phyloP scores from a whole-genome alignment of 73 alveolate genomes.

The Effrenium voratum region DNA sequence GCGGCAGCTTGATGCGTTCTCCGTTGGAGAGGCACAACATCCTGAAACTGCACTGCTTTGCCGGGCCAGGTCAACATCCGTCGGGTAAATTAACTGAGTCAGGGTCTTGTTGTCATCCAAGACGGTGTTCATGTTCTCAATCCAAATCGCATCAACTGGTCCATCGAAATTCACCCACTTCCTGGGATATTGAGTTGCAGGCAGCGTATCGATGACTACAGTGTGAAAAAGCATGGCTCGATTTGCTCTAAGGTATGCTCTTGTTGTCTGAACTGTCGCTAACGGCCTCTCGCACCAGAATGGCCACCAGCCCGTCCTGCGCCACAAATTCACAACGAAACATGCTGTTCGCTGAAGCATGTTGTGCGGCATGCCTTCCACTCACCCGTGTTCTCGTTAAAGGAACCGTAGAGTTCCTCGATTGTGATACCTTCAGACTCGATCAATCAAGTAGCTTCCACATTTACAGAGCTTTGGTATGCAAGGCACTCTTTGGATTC shows the following conservation, averaged over 20 bases:
- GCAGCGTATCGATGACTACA: neutral
- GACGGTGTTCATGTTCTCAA: conserved; percentile 99
- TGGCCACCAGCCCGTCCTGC: conserved; percentile 99
- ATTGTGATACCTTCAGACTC: conserved; percentile 96
- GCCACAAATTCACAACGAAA: neutral
- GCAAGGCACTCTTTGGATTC: conserved; percentile 98
- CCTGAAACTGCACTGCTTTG: neutral
- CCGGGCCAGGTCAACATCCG: neutral
- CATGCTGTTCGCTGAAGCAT: neutral
- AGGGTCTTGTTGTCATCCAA: conserved; percentile 99
- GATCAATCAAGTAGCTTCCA: conserved; percentile 95
- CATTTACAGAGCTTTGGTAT: conserved; percentile 99
- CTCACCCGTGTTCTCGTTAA: conserved; percentile 98
- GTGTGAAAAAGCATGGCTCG: neutral
- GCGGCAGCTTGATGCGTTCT: conserved; percentile 99
- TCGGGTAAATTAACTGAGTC: too few relatives aligned
- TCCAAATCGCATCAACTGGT: conserved; percentile 98
- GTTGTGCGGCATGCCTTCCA: conserved; percentile 21
- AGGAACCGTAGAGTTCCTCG: conserved; percentile 98
- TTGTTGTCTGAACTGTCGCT: conserved; percentile 97
- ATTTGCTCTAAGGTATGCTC: neutral
- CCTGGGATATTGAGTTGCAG: conserved; percentile 66
- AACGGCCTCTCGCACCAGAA: conserved; percentile 99
- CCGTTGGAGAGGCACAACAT: conserved; percentile 99
- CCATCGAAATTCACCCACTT: conserved; percentile 99